Conservation (phyloP, 768 basidiomycete species). For the Inosperma sp. region DNA sequence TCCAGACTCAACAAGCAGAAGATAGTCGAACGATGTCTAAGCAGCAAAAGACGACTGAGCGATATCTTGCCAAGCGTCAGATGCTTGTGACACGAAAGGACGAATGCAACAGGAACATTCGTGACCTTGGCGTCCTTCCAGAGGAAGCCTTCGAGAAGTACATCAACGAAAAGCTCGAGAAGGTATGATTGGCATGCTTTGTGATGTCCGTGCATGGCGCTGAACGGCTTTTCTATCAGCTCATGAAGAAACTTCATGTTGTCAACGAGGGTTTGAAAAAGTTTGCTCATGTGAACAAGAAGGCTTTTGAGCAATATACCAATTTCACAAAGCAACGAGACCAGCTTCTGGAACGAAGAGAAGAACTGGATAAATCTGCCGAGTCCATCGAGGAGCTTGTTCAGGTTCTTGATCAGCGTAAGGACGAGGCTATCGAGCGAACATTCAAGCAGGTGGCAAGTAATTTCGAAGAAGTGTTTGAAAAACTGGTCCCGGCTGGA, state of each 20-base stretch:
- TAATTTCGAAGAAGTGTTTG: slow-evolving; percentile 97
- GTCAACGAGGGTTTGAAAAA: slow-evolving; percentile 93
- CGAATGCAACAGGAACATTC: slow-evolving; percentile 91
- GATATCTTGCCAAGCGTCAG: slow-evolving; percentile 88
- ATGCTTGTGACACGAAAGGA: slow-evolving; percentile 82
- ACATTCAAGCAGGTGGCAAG: slow-evolving; percentile 98
- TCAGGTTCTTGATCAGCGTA: slow-evolving; percentile 89
- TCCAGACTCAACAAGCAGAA: slow-evolving; percentile 80
- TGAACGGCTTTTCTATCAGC: slow-evolving; percentile 39
- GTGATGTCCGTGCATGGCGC: too few species aligned
- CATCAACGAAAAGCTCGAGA: slow-evolving; percentile 79
- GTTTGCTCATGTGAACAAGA: slow-evolving; percentile 98
- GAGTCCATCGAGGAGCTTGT: slow-evolving; percentile 89
- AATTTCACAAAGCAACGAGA: slow-evolving; percentile 98
- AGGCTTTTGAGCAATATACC: slow-evolving; percentile 97
- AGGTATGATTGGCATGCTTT: too few species aligned
- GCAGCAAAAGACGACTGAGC: slow-evolving; percentile 92
- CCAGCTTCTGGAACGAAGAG: slow-evolving; percentile 77
- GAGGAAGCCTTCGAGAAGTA: slow-evolving; percentile 98
- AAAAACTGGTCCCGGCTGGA: slow-evolving; percentile 91
- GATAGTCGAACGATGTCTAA: slow-evolving; percentile 83
- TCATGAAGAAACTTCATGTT: slow-evolving; percentile 87
- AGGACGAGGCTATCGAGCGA: slow-evolving; percentile 97
- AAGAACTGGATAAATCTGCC: slow-evolving; percentile 89
- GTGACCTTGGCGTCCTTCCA: slow-evolving; percentile 92